A percentile compares a stretch with the other conserved stretches of the same genome.
These are phyloP conservation scores for Pelargonium australe DNA, from an alignment of 441 rosid genomes.

Conservation along the genomic window DNA sequence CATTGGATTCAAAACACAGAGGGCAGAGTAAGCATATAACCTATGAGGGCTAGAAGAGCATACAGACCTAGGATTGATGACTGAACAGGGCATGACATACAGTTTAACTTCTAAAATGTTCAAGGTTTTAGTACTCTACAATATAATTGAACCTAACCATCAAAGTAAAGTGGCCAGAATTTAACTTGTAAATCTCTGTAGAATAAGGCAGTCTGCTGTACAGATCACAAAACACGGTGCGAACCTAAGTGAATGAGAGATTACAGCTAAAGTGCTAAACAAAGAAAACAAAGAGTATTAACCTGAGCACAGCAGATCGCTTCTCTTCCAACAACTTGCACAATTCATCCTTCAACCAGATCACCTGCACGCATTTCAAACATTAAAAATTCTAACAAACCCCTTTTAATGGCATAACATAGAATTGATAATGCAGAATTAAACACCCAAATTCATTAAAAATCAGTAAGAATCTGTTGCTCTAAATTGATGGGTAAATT, in stretches of 20 bases:
- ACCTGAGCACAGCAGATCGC: slow-evolving; percentile 91
- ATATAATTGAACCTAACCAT: background rate
- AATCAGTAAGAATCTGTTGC: background rate
- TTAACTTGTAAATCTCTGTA: slow-evolving; percentile 17
- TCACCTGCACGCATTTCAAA: slow-evolving; percentile 49
- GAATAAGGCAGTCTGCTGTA: slow-evolving; percentile 22
- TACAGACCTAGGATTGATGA: no score
- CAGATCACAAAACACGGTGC: slow-evolving; percentile 24
- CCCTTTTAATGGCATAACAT: background rate
- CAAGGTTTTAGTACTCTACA: background rate
- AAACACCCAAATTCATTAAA: background rate
- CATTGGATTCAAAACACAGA: no score
- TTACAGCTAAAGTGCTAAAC: background rate
- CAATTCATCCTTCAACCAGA: slow-evolving; percentile 88
- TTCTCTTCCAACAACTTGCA: slow-evolving; percentile 94
- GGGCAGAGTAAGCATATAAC: no score
- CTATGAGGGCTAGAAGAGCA: no score
- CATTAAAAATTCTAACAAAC: background rate
- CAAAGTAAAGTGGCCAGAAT: no score
- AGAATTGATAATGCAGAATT: background rate
- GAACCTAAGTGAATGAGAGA: slow-evolving; percentile 31
- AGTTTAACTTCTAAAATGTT: background rate
- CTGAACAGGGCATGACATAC: background rate
- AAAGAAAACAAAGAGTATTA: slow-evolving; percentile 37
- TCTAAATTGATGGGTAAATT: no score